A percentile compares a stretch with the other conserved stretches of the same genome.
These are phyloP conservation scores for Condylostoma magnum DNA, from an alignment of 169 alveolate species.

Conservation along the genomic window DNA sequence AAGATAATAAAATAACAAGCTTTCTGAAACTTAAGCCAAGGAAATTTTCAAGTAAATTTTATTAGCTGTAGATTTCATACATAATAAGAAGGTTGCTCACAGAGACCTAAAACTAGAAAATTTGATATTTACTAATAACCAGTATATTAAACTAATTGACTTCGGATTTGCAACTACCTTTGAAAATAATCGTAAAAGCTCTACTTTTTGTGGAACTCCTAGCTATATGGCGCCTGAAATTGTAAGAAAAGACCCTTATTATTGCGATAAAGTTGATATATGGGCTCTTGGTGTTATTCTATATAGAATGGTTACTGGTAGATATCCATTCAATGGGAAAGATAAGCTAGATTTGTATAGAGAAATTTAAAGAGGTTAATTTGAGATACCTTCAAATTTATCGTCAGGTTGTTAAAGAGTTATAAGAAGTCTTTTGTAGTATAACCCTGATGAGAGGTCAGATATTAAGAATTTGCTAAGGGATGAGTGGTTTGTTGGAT, in stretches of 20 bases:
- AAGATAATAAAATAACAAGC: conserved; percentile 44
- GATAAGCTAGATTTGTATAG: conserved; percentile 34
- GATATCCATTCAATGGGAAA: conserved; percentile 54
- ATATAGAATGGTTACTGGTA: conserved; percentile 64
- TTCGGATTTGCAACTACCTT: conserved; percentile 72
- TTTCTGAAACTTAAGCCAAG: conserved; percentile 72
- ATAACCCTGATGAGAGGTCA: background rate
- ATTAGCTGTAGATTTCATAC: conserved; percentile 68
- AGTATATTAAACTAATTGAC: conserved; percentile 74
- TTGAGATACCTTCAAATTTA: background rate
- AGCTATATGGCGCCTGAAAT: conserved; percentile 83
- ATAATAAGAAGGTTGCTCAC: conserved; percentile 62
- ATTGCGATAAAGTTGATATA: conserved; percentile 65
- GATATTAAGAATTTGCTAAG: background rate
- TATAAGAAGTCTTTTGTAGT: background rate
- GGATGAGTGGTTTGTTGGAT: conserved; percentile 3
- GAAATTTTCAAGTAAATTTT: conserved; percentile 63
- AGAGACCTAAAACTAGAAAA: conserved; percentile 77
- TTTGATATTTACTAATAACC: conserved; percentile 26
- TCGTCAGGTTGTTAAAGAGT: background rate
- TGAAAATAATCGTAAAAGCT: conserved; percentile 32
- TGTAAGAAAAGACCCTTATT: conserved; percentile 56
- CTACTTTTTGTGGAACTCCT: conserved; percentile 79
- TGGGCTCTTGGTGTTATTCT: conserved; percentile 74
- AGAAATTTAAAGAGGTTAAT: conserved; percentile 2